These are phyloP conservation scores for Suhomyces kunorum DNA, from an alignment of 1,139 yeast species.

Conservation along the genomic window DNA sequence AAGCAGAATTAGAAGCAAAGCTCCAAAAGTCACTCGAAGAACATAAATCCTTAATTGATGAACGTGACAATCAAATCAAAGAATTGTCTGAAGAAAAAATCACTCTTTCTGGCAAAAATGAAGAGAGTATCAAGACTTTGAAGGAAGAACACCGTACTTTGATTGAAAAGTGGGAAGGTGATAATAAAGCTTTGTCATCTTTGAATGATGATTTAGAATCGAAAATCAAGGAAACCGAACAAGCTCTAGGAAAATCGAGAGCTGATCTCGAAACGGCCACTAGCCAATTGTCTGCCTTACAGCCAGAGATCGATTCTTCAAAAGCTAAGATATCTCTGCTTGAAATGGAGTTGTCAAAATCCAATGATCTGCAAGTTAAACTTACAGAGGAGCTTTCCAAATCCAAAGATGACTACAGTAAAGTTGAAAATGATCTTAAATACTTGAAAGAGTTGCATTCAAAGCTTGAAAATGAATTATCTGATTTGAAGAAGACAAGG, in stretches of 20 bases:
- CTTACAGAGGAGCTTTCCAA: background rate
- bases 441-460: background rate
- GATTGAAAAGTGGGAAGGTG: background rate
- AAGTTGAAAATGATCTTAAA: background rate
- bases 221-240: background rate
- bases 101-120: background rate
- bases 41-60: background rate
- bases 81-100: background rate
- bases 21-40: background rate
- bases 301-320: background rate
- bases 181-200: background rate
- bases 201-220: background rate
- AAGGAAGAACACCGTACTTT: background rate
- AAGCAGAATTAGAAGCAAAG: conserved; percentile 8
- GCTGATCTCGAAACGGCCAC: background rate
- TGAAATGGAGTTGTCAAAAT: background rate
- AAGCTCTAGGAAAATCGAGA: background rate
- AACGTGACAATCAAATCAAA: background rate
- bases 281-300: background rate
- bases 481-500: background rate
- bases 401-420: background rate
- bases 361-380: too few relatives aligned
- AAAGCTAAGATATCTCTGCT: background rate
- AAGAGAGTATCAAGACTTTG: conserved; percentile 2
- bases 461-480: background rate